These are phyloP conservation scores for Yamadazyma aaseri DNA, from an alignment of 1,139 yeast genomes.

Conservation along the genomic window DNA sequence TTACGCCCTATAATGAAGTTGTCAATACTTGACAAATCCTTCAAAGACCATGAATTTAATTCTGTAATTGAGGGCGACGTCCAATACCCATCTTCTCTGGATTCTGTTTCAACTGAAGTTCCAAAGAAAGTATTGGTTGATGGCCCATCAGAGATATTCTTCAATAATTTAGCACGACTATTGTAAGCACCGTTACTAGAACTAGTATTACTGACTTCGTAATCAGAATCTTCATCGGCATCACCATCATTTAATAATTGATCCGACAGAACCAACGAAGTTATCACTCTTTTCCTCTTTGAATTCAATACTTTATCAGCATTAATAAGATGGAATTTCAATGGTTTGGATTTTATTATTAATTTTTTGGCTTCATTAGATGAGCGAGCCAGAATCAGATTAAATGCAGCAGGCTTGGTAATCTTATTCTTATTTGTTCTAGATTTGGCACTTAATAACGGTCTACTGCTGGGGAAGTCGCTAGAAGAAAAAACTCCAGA, in stretches of 20 bases:
- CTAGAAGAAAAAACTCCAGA: slow-evolving; percentile 14
- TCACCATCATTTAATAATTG: slow-evolving; percentile 11
- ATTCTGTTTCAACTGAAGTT: neutral
- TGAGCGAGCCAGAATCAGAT: slow-evolving; percentile 13
- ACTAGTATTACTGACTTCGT: slow-evolving; percentile 6
- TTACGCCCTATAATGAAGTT: slow-evolving; percentile 76
- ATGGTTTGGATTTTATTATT: slow-evolving; percentile 42
- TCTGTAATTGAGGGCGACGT: slow-evolving; percentile 67
- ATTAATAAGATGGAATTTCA: slow-evolving; percentile 43
- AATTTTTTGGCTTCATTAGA: slow-evolving; percentile 29
- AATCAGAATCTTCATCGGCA: slow-evolving; percentile 20
- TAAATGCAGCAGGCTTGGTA: slow-evolving; percentile 13
- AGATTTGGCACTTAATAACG: slow-evolving; percentile 3
- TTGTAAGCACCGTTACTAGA: neutral
- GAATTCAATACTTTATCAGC: slow-evolving; percentile 42
- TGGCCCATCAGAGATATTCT: slow-evolving; percentile 7
- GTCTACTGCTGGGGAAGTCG: slow-evolving; percentile 14
- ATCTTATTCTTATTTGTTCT: slow-evolving; percentile 9
- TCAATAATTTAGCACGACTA: neutral
- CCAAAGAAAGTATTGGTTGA: neutral
- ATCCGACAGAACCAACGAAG: slow-evolving; percentile 16
- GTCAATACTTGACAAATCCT: slow-evolving; percentile 57
- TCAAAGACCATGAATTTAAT: slow-evolving; percentile 44
- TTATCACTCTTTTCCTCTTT: slow-evolving; percentile 31
- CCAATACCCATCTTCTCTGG: slow-evolving; percentile 64